Percentiles rank a stretch among this genome's conserved stretches.
Evolutionary conservation across 306 rosid species (phyloP).

Genomic region (Castanea crenata): DNA sequence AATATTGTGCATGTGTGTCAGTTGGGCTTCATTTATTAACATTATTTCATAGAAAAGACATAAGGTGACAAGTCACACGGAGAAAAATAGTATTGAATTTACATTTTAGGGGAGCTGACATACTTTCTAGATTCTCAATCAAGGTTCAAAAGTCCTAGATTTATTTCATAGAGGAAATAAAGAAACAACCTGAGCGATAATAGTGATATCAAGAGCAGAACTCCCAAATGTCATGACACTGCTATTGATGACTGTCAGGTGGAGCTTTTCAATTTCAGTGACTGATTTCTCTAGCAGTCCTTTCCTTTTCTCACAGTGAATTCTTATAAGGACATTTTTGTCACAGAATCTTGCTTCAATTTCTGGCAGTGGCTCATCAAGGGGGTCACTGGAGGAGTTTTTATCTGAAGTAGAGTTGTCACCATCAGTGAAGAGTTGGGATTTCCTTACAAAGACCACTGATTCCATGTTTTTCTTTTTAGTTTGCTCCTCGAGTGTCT

Average conservation of each 20-base stretch:
- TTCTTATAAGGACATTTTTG: slow-evolving; percentile 71
- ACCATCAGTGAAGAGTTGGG: slow-evolving; percentile 43
- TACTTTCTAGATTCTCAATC: neutral
- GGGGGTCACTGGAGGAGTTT: slow-evolving; percentile 10
- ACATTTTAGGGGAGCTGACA: neutral
- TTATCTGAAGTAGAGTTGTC: slow-evolving; percentile 37
- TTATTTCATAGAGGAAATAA: neutral
- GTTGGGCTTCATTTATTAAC: neutral
- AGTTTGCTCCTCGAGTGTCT: slow-evolving; percentile 68
- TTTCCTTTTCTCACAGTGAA: slow-evolving; percentile 79
- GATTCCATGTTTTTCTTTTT: slow-evolving; percentile 62
- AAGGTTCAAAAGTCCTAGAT: neutral
- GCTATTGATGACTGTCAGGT: slow-evolving; percentile 60
- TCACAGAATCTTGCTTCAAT: slow-evolving; percentile 85
- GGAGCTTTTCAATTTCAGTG: slow-evolving; percentile 68
- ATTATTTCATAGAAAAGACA: neutral
- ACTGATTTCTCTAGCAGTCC: slow-evolving; percentile 63
- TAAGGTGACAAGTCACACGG: neutral
- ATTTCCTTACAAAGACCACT: slow-evolving; percentile 69
- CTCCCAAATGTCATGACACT: slow-evolving; percentile 76
- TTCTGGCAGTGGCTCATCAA: slow-evolving; percentile 66
- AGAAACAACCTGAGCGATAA: slow-evolving; percentile 68
- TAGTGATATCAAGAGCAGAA: slow-evolving; percentile 77
- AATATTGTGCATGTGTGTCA: neutral
- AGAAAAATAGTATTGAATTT: neutral